phyloP scores from a whole-genome alignment of 1,284 basidiomycete species.

The Ustilago nuda region DNA sequence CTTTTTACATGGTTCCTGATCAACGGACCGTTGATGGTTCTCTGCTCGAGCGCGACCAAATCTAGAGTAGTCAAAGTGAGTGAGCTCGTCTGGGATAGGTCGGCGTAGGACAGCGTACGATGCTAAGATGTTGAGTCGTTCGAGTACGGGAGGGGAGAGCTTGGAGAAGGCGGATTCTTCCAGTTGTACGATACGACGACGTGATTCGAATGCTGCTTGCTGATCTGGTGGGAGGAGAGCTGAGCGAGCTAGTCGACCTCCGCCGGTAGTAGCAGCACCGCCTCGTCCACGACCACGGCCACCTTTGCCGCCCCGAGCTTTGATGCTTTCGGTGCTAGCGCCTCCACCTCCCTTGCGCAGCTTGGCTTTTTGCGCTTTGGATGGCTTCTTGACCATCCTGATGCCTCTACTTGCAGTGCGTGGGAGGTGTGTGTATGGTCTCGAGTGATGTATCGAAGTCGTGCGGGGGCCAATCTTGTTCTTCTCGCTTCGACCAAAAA shows the following conservation, averaged over 20 bases:
- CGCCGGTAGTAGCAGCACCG: slow-evolving; percentile 1
- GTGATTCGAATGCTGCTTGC: slow-evolving; percentile 39
- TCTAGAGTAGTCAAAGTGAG: slow-evolving; percentile 42
- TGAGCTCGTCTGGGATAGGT: slow-evolving; percentile 33
- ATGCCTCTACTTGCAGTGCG: not conserved
- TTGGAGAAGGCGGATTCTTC: slow-evolving; percentile 58
- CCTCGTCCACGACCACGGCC: slow-evolving; percentile 25
- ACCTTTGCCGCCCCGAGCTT: slow-evolving; percentile 17
- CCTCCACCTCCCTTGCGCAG: slow-evolving; percentile 24
- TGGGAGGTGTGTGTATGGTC: not conserved
- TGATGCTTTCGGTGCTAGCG: slow-evolving; percentile 9
- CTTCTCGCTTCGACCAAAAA: slow-evolving; percentile 2
- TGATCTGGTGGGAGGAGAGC: slow-evolving; percentile 39
- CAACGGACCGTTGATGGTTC: slow-evolving; percentile 26
- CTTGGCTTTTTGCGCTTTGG: slow-evolving; percentile 51
- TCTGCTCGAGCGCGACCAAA: slow-evolving; percentile 43
- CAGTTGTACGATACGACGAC: slow-evolving; percentile 39
- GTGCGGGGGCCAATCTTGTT: not conserved
- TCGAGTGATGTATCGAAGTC: not conserved
- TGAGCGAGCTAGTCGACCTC: slow-evolving; percentile 28
- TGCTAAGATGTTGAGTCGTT: slow-evolving; percentile 53
- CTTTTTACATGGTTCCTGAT: slow-evolving; percentile 17
- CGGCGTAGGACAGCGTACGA: slow-evolving; percentile 44
- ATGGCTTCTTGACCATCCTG: slow-evolving; percentile 51
- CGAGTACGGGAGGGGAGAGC: slow-evolving; percentile 49